Evolutionary conservation across 1,284 basidiomycete genomes (phyloP), one percentile per base, ranked within the genome.

Genomic region (Athelia sp.): DNA sequence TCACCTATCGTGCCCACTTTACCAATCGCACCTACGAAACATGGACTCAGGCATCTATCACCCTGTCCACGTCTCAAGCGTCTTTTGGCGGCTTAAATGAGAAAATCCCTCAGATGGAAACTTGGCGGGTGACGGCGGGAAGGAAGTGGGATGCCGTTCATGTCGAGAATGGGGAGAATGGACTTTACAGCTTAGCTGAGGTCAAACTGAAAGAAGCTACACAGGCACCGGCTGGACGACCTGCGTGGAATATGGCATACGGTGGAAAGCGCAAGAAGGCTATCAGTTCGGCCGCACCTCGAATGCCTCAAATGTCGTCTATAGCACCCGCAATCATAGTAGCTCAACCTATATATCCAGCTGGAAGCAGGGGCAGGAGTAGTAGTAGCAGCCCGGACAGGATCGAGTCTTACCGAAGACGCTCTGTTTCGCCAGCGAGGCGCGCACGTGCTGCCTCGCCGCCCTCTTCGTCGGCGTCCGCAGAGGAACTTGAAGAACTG

Each of bases 111-210:
- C 36, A 40, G 36, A 40, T 40, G 36, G 36, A 40, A n/a, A 21
- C 8, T 9, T 40, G 36, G 36, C 36, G 36, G 9, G 36, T 40
- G 36, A 40, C 36, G n/a, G n/a, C 17, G 22, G 22, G 34, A 42
- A 4, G 24, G 22, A 48, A 26, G 13, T 40, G 40, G 40, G 19
- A 24, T 32, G 24, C 35, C 19, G 24, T 48, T 17, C 21, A 32
- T 42, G 40, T 26, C 19, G 36, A 15, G 26, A 34, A 47, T 29
- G 46, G 35, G n/a, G 45, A 50, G 23, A 34, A 26, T 22, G 45
- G 26, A 24, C 29, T 22, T 13, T 38, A 34, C n/a, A 47, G 36
- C 19, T 21, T 40, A 9, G 36, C 36, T n/a, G 36, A 40, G 19
- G 15, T 40, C n/a, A 40, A 6, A n/a, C 15, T 17, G 36, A 40